These are phyloP conservation scores for Paxillus involutus DNA, from an alignment of 768 basidiomycete genomes.

Conservation along the genomic window DNA sequence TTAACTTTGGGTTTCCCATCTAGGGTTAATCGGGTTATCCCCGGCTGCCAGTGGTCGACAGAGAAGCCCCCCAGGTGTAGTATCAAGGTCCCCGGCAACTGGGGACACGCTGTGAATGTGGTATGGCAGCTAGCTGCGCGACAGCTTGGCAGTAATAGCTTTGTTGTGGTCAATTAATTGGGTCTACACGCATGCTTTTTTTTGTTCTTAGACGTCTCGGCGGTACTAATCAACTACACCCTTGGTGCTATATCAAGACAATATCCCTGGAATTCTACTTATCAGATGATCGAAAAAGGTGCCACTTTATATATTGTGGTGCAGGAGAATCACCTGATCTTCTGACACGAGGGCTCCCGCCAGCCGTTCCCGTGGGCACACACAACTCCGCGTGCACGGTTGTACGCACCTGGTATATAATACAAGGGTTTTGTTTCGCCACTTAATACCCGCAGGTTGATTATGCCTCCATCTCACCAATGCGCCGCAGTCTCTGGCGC, in stretches of 20 bases:
- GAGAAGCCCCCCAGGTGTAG: background rate
- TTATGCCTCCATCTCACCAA: constrained; percentile 52
- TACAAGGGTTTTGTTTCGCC: background rate
- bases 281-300: no score
- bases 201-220: no score
- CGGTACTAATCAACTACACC: no score
- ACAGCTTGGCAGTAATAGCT: no score
- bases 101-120: background rate
- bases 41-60: background rate
- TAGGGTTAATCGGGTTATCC: background rate
- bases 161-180: no score
- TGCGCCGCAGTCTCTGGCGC: constrained; percentile 61
- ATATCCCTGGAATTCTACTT: background rate
- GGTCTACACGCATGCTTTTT: no score
- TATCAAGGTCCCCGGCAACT: background rate
- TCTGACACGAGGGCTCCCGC: background rate
- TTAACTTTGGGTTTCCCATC: background rate
- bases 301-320: no score
- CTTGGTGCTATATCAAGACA: background rate
- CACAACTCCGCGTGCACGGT: background rate
- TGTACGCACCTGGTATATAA: background rate
- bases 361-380: background rate
- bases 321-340: background rate
- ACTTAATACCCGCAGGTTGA: constrained; percentile 1
- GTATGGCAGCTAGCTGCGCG: background rate